These are phyloP conservation scores for Neurospora tetraspora DNA, from an alignment of 495 filamentous ascomycete species.

Conservation along the genomic window DNA sequence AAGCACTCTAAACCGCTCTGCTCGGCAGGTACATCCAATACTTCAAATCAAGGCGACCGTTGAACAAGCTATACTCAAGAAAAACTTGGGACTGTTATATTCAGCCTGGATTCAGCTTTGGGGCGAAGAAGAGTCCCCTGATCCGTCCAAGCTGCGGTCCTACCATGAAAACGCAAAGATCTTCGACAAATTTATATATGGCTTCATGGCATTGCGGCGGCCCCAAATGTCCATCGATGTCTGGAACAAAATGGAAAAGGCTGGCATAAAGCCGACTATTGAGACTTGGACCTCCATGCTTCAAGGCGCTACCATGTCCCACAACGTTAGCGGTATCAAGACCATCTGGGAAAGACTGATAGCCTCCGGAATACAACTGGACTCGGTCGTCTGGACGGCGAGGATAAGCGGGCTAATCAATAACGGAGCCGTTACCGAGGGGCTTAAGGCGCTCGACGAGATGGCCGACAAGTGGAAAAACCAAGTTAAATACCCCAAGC, in stretches of 20 bases:
- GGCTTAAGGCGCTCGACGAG: constrained; percentile 47
- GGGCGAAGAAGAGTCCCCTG: constrained; percentile 8
- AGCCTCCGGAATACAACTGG: constrained; percentile 41
- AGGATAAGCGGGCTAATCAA: constrained; percentile 50
- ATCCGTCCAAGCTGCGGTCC: constrained; percentile 10
- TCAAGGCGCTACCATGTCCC: constrained; percentile 39
- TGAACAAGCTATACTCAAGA: constrained; percentile 9
- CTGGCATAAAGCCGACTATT: constrained; percentile 40
- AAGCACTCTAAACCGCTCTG: not conserved
- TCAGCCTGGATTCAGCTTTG: constrained; percentile 24
- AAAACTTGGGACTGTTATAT: constrained; percentile 11
- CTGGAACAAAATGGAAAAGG: constrained; percentile 47
- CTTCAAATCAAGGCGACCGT: not conserved
- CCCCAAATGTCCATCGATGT: constrained; percentile 42
- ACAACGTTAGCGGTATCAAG: constrained; percentile 41
- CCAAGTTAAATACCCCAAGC: constrained; percentile 14
- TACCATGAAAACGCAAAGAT: constrained; percentile 20
- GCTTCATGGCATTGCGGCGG: constrained; percentile 39
- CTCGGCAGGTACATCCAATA: not conserved
- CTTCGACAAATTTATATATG: constrained; percentile 46
- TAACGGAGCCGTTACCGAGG: constrained; percentile 33
- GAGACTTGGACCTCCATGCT: constrained; percentile 57
- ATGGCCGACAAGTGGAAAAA: constrained; percentile 46
- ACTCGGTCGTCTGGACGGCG: constrained; percentile 49
- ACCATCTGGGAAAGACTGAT: constrained; percentile 50